A percentile compares a stretch with the other conserved stretches of the same genome.
phyloP scores from a whole-genome alignment of 306 rosid species.

The Ammopiptanthus mongolicus region DNA sequence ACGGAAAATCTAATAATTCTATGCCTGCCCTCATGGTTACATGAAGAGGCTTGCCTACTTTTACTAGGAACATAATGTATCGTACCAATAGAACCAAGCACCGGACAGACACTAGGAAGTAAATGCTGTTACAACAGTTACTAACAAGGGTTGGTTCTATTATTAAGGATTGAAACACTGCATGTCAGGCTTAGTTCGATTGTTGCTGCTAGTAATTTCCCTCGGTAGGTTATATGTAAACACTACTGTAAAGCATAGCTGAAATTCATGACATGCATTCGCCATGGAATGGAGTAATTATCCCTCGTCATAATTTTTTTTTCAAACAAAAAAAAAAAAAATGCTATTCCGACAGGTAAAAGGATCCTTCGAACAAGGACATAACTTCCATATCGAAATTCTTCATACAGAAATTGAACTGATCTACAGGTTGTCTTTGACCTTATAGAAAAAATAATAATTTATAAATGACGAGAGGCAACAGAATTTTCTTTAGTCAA shows the following conservation, averaged over 20 bases:
- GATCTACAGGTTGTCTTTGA: not conserved
- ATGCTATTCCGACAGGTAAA: not conserved
- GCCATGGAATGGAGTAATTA: not conserved
- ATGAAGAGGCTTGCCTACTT: too few relatives aligned
- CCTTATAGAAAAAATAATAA: not conserved
- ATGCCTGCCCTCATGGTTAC: too few relatives aligned
- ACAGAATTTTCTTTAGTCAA: constrained; percentile 18
- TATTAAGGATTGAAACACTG: not conserved
- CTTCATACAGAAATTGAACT: constrained; percentile 11
- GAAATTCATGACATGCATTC: not conserved
- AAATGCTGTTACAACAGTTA: too few relatives aligned
- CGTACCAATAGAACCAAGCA: not conserved
- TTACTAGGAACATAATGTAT: not conserved
- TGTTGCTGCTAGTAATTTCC: not conserved
- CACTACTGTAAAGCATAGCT: not conserved
- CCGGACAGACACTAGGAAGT: not conserved
- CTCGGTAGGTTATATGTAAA: not conserved
- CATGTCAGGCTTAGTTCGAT: not conserved
- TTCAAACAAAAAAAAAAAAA: not conserved
- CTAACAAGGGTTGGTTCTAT: too few relatives aligned
- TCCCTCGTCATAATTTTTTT: not conserved
- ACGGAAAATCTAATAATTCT: too few relatives aligned
- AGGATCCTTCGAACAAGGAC: not conserved
- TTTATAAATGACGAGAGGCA: not conserved
- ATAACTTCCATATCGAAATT: not conserved